Evolutionary conservation across 1,284 basidiomycete species (phyloP), one percentile per base, ranked within the genome.

Genomic region (Pholiota adiposa): DNA sequence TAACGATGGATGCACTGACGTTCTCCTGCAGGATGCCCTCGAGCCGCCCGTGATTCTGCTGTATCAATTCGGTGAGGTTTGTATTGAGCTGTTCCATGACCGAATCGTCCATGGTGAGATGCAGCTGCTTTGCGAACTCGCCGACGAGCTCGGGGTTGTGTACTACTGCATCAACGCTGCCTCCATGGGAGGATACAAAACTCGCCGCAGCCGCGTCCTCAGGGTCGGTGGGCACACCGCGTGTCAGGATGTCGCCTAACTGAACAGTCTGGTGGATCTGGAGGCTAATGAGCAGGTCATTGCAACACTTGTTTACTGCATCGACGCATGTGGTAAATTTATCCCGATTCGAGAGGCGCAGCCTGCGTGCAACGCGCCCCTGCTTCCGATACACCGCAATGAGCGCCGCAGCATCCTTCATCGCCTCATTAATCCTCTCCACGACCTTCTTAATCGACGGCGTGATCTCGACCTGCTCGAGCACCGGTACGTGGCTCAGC

Each of bases 201-300:
- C 60, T 66, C 52, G 64, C 59, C 0, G 75, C 76, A 19, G 71
- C 73, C 25, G 67, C 60, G 52, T 76, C 76, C 40, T 72, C 72
- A 0, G 69, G 67, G 54, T 77, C 76, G 33, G 70, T 57, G 2
- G 76, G 76, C 6, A 77, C 67, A 9, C 60, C 67, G n/a, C 74
- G 68, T 11, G 73, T 71, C 33, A 75, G 60, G 40, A 75, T 70
- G 48, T 76, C 73, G 27, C 31, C 31, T 6, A 77, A 62, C 62
- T 74, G 70, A 34, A 65, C 62, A 27, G 68, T 73, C 63, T 77
- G 75, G 40, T 76, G 72, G 34, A 77, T 77, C 55, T 77, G 76
- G 27, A 77, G 70, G 61, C 74, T 76, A 59, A 76, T 67, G 60
- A 77, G 68, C 8, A 77, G 67, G 55, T 77, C 75, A 23, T 65